Conservation (phyloP, 169 alveolate genomes). For the Babesia divergens region DNA sequence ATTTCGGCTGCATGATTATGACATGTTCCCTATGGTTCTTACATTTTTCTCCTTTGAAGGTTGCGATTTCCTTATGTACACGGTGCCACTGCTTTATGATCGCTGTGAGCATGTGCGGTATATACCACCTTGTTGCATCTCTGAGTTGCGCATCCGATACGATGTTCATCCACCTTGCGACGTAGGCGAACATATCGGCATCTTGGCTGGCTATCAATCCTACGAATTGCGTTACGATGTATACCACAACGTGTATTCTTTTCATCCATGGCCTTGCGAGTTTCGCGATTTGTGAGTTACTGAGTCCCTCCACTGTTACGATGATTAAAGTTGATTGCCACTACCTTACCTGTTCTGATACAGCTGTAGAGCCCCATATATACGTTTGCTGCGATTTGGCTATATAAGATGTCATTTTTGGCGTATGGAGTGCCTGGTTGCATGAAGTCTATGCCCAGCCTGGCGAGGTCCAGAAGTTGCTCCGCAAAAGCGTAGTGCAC, state of each 20-base stretch:
- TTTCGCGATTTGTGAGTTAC: conserved; percentile 22
- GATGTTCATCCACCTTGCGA: conserved; percentile 29
- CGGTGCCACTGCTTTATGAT: not conserved
- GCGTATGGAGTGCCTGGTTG: not conserved
- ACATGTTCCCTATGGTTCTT: not conserved
- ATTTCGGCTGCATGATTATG: not conserved
- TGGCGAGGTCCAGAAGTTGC: conserved; percentile 12
- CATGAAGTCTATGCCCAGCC: conserved; percentile 4
- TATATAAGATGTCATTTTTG: not conserved
- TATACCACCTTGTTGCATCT: conserved; percentile 40
- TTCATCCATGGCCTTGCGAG: conserved; percentile 32
- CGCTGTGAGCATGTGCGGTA: conserved; percentile 27
- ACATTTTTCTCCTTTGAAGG: not conserved
- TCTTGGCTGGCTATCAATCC: conserved; percentile 6
- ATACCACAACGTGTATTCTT: conserved; percentile 6
- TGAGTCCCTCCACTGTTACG: conserved; percentile 14
- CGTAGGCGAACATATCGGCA: conserved; percentile 26
- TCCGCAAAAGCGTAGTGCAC: not conserved
- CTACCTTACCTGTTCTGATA: conserved; percentile 14
- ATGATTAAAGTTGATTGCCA: not conserved
- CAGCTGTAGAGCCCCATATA: conserved; percentile 18
- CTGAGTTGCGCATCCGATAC: conserved; percentile 15
- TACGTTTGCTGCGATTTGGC: conserved; percentile 17
- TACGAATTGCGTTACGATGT: conserved; percentile 12
- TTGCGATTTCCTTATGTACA: conserved; percentile 2